Conservation (phyloP, 169 alveolate genomes). For the Plasmodium inui region DNA sequence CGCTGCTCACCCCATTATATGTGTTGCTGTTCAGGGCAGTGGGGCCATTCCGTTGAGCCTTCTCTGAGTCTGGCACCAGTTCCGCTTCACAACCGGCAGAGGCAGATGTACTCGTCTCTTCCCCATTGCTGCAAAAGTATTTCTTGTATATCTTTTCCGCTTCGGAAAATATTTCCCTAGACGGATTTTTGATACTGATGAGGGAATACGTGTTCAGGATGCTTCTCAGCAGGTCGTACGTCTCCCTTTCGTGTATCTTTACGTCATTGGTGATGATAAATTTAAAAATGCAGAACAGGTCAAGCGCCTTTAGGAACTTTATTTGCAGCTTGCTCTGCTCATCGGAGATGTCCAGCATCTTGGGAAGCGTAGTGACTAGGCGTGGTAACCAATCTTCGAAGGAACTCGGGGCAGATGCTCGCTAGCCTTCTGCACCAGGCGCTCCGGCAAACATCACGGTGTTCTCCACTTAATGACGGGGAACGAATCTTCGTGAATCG, state of each 20-base stretch:
- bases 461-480: not conserved
- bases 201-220: conserved; percentile 37
- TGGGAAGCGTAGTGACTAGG: not conserved
- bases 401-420: not conserved
- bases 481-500: not conserved
- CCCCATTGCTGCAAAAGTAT: conserved; percentile 3
- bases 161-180: conserved; percentile 8
- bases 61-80: not conserved
- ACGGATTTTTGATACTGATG: conserved; percentile 13
- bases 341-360: conserved; percentile 30
- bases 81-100: not conserved
- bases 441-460: not conserved
- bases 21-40: not conserved
- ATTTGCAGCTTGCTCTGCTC: conserved; percentile 78
- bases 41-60: not conserved
- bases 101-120: not conserved
- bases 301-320: conserved; percentile 75
- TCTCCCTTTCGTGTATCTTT: conserved; percentile 52
- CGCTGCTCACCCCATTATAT: not conserved
- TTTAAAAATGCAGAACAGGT: conserved; percentile 77
- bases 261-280: conserved; percentile 78
- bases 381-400: not conserved
- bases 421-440: not conserved
- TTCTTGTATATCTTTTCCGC: conserved; percentile 16
- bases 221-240: conserved; percentile 45